Evolutionary conservation across 176 grass and related monocot genomes (phyloP), one percentile per base, ranked within the genome.

Genomic region (Hordeum marinum): DNA sequence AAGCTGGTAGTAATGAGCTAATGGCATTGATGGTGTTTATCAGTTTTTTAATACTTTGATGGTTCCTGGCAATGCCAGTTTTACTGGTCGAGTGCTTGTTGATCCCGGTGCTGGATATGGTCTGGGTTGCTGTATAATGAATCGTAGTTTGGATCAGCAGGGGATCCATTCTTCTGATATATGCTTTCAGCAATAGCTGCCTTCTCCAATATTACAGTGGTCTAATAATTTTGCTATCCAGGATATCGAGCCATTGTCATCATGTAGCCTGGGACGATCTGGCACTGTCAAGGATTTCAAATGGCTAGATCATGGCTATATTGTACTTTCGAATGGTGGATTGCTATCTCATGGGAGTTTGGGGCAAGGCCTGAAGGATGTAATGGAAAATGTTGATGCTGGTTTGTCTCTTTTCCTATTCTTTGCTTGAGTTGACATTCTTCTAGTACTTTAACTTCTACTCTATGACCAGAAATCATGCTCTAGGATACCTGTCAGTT

Each of bases 341-440:
- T 86, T 86, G 75, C 90, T 98, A 41, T 90, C 57, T 89, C 88
- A 89, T 27, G 91, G 88, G 14, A 80, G 74, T 89, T 66, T 90
- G 52, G 89, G 84, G 10, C 86, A 91, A 81, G 71, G 69, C 55
- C 68, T 88, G 4, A 92, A 95, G 75, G 88, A 94, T 87, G 41
- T 88, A 12, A 87, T 98, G 46, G 75, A 98, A 63, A 92, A 80
- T 89, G 91, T 98, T 58, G 91, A 94, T 92, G 93, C 89, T 76
- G 91, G 95, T 95, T 52, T 61, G 86, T 88, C 29, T 52, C 80
- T 69, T 82, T 54, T 59, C 14, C 34, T 69, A 85, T 52, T 63
- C 79, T 54, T 73, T 73, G 3, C 71, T 69, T 40, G 43, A 39
- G 46, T 25, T 15, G 32, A 25, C 63, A 29, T 64, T 27, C 63